phyloP scores from a whole-genome alignment of 495 filamentous ascomycete genomes.

The Hypoxylon perforatum region DNA sequence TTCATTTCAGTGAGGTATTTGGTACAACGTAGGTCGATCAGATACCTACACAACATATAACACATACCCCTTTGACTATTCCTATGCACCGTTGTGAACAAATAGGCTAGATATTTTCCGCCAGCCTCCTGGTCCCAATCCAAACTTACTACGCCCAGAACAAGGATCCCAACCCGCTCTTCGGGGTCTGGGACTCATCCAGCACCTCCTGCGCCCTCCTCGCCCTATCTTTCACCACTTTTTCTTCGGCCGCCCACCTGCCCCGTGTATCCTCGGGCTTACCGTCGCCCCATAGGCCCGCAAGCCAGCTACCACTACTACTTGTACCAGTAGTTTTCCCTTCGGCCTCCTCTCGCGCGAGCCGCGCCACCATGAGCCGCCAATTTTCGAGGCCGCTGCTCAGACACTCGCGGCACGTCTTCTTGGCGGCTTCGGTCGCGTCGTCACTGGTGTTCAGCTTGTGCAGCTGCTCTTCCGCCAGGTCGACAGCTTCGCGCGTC shows the following conservation, averaged over 20 bases:
- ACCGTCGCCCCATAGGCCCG: conserved; percentile 57
- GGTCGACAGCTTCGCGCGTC: conserved; percentile 85
- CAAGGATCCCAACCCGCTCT: conserved; percentile 48
- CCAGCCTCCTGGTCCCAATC: neutral
- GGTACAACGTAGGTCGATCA: too few species aligned
- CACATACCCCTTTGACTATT: too few species aligned
- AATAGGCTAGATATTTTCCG: neutral
- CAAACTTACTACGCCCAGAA: conserved; percentile 54
- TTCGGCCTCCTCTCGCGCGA: conserved; percentile 65
- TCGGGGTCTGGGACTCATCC: conserved; percentile 57
- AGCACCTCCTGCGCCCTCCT: conserved; percentile 57
- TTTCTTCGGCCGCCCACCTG: conserved; percentile 64
- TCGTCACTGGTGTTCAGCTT: conserved; percentile 25
- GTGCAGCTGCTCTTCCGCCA: conserved; percentile 64
- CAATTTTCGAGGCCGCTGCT: conserved; percentile 78
- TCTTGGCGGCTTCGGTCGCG: conserved; percentile 47
- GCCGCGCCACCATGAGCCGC: conserved; percentile 72
- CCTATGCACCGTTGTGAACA: too few species aligned
- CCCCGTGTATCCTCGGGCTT: conserved; percentile 38
- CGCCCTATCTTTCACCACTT: conserved; percentile 61
- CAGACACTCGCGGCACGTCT: conserved; percentile 77
- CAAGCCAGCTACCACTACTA: conserved; percentile 30
- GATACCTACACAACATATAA: too few species aligned
- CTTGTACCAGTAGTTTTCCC: conserved; percentile 44
- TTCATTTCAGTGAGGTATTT: too few species aligned